Evolutionary conservation across 768 basidiomycete species (phyloP).

Genomic region (Phylloporus sp.): DNA sequence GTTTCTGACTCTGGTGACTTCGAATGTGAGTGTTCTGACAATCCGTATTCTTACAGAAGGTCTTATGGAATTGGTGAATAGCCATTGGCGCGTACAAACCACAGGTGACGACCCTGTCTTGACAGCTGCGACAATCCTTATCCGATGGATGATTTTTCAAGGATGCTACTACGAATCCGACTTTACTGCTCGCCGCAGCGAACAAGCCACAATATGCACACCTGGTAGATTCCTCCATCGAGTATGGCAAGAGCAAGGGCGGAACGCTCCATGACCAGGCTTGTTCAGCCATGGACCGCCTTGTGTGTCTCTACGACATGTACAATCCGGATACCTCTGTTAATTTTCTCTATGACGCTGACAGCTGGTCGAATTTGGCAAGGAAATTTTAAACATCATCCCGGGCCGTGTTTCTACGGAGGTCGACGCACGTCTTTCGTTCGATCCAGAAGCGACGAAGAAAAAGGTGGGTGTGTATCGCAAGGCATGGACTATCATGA

Average conservation of each 20-base stretch:
- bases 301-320: slow-evolving; percentile 46
- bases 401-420: slow-evolving; percentile 98
- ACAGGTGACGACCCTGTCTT: slow-evolving; percentile 43
- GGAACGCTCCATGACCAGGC: slow-evolving; percentile 68
- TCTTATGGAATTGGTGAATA: slow-evolving; percentile 30
- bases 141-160: slow-evolving; percentile 31
- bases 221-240: slow-evolving; percentile 67
- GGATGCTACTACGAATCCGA: slow-evolving; percentile 98
- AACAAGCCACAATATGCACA: slow-evolving; percentile 80
- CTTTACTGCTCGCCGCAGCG: slow-evolving; percentile 84
- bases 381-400: slow-evolving; percentile 86
- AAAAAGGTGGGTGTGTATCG: slow-evolving; percentile 48
- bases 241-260: slow-evolving; percentile 72
- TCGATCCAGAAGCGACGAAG: slow-evolving; percentile 85
- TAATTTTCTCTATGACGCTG: not conserved
- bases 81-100: slow-evolving; percentile 94
- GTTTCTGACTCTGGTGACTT: slow-evolving; percentile 96
- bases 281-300: slow-evolving; percentile 75
- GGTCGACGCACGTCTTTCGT: slow-evolving; percentile 93
- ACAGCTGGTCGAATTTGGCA: slow-evolving; percentile 95
- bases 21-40: slow-evolving; percentile 47
- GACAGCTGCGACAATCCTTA: not conserved
- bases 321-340: not conserved
- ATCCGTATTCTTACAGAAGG: slow-evolving; percentile 8
- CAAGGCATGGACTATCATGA: not conserved